Evolutionary conservation across 257 asterid genomes (phyloP).

Genomic region (Solanum bukasovii): DNA sequence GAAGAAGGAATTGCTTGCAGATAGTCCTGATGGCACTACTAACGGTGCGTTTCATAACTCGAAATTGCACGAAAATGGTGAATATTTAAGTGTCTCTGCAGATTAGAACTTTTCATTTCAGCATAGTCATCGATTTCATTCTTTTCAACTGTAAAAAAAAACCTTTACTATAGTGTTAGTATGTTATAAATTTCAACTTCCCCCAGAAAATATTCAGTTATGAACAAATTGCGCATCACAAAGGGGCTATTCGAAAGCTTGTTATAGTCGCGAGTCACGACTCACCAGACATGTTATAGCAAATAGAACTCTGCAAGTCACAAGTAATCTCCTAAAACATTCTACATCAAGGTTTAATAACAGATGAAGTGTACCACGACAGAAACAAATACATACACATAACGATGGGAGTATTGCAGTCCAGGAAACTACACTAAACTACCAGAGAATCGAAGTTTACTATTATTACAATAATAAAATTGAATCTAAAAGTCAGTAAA

Average conservation of each 20-base stretch:
- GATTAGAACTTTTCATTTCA: not conserved
- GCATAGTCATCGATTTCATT: not conserved
- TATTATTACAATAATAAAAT: slow-evolving; percentile 31
- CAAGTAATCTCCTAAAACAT: not conserved
- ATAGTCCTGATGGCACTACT: not conserved
- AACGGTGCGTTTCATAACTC: slow-evolving; percentile 3
- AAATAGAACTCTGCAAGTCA: not conserved
- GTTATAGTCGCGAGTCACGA: not conserved
- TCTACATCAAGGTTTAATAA: not conserved
- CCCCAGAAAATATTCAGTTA: not conserved
- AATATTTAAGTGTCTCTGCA: not conserved
- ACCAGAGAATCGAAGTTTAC: slow-evolving; percentile 11
- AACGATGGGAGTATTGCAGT: not conserved
- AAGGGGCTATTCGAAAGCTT: not conserved
- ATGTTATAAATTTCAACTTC: not conserved
- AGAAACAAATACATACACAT: not conserved
- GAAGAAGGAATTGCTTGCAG: not conserved
- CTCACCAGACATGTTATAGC: not conserved
- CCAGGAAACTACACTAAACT: slow-evolving; percentile 11
- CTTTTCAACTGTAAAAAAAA: not conserved
- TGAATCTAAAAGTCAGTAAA: not conserved
- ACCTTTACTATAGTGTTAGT: not conserved
- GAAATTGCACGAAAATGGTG: not conserved
- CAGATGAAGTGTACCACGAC: not conserved
- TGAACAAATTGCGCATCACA: not conserved